Conservation (phyloP, 1,139 yeast species). For the Blastobotrys apis region DNA sequence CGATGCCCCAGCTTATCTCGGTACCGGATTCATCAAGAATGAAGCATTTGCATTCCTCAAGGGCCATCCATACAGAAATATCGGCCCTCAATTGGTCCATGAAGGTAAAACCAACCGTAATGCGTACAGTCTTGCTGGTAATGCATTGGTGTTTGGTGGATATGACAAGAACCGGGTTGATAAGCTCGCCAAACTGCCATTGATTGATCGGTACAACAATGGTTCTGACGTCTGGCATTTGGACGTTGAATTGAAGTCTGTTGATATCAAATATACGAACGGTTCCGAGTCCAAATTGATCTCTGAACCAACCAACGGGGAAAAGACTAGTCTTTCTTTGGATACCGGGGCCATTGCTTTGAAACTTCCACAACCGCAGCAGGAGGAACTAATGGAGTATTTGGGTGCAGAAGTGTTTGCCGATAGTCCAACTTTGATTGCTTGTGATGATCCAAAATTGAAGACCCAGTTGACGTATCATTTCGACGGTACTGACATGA, state of each 20-base stretch:
- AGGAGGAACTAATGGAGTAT: background rate
- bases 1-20: background rate
- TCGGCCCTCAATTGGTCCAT: background rate
- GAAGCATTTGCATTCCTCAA: background rate
- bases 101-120: slow-evolving; percentile 1
- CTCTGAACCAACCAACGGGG: background rate
- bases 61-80: background rate
- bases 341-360: slow-evolving; percentile 3
- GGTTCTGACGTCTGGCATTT: background rate
- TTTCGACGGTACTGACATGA: too few relatives aligned
- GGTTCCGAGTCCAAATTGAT: background rate
- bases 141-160: slow-evolving; percentile 5
- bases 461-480: too few relatives aligned
- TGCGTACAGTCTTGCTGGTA: slow-evolving; percentile 10
- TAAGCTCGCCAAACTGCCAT: background rate
- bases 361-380: background rate
- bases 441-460: background rate
- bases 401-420: background rate
- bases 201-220: background rate
- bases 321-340: background rate
- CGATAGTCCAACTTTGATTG: background rate
- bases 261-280: background rate
- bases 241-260: background rate
- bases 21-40: background rate
- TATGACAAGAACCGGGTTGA: slow-evolving; percentile 2